phyloP scores from a whole-genome alignment of 1,284 basidiomycete genomes.

The Acaromyces ingoldii region DNA sequence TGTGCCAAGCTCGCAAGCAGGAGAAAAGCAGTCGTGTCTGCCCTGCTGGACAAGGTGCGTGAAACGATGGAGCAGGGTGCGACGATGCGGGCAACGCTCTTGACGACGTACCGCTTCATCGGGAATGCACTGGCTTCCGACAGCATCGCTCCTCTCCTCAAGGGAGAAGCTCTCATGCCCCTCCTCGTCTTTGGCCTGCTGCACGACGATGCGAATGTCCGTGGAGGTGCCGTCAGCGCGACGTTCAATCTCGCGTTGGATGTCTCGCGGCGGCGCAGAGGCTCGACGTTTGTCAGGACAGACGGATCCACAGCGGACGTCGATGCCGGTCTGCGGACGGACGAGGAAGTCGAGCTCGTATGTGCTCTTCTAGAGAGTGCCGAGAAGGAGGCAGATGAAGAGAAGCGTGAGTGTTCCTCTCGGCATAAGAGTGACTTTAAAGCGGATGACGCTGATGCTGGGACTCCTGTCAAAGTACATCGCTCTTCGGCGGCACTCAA shows the following conservation, averaged over 20 bases:
- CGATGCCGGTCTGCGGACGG: too few species aligned
- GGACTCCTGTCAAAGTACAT: too few species aligned
- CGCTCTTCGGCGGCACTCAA: slow-evolving; percentile 62
- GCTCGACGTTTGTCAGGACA: neutral
- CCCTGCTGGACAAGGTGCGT: neutral
- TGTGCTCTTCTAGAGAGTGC: neutral
- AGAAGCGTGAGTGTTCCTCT: too few species aligned
- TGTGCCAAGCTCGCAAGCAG: too few species aligned
- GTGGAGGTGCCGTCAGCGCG: neutral
- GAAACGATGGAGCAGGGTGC: neutral
- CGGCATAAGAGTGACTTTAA: too few species aligned
- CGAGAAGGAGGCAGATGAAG: neutral
- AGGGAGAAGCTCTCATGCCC: too few species aligned
- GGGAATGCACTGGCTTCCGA: neutral
- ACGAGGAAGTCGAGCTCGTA: neutral
- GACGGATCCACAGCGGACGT: too few species aligned
- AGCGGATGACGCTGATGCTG: too few species aligned
- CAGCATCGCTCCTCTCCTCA: neutral
- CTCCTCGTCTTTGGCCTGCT: neutral
- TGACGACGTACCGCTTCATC: neutral
- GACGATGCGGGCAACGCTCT: neutral
- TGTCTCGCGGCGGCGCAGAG: neutral
- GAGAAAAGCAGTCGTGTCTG: too few species aligned
- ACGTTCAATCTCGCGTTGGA: neutral
- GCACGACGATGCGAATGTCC: neutral